These are phyloP conservation scores for Wickerhamiella musiphila DNA, from an alignment of 805 yeast genomes.

Conservation along the genomic window DNA sequence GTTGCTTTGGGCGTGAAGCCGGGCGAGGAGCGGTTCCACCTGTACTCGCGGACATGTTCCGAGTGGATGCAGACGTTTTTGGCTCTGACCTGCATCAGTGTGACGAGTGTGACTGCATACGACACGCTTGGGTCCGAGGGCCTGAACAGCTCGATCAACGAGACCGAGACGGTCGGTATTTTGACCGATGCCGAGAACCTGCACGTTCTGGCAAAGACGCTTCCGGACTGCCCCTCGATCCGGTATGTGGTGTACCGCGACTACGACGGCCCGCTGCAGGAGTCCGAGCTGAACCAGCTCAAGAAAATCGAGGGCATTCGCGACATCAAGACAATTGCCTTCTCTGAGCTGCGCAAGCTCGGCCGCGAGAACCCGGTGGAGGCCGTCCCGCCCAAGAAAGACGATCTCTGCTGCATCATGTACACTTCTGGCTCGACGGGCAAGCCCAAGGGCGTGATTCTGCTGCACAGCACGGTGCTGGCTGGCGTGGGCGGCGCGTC, in stretches of 20 bases:
- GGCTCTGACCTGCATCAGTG: constrained; percentile 59
- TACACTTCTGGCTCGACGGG: constrained; percentile 82
- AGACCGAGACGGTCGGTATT: constrained; percentile 63
- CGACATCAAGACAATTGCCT: constrained; percentile 51
- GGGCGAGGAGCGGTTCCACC: constrained; percentile 48
- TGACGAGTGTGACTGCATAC: constrained; percentile 89
- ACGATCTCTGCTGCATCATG: constrained; percentile 59
- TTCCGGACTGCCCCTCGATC: constrained; percentile 38
- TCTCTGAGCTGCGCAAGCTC: constrained; percentile 43
- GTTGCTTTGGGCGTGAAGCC: constrained; percentile 56
- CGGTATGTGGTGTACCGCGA: constrained; percentile 60
- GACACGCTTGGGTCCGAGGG: constrained; percentile 19
- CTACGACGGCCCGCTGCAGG: constrained; percentile 27
- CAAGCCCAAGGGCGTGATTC: constrained; percentile 67
- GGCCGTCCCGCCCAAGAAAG: constrained; percentile 33
- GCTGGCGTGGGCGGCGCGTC: constrained; percentile 80
- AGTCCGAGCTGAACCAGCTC: constrained; percentile 44
- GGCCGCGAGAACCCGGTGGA: constrained; percentile 39
- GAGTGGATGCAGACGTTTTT: constrained; percentile 81
- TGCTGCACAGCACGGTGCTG: constrained; percentile 47
- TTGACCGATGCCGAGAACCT: constrained; percentile 73
- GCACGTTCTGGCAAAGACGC: constrained; percentile 48
- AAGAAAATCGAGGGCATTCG: constrained; percentile 33
- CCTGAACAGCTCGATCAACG: constrained; percentile 64
- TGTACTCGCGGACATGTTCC: constrained; percentile 75